Evolutionary conservation across 208 protist species (phyloP), one percentile per base, ranked within the genome.

Genomic region (Leptomonas pyrrhocoris): DNA sequence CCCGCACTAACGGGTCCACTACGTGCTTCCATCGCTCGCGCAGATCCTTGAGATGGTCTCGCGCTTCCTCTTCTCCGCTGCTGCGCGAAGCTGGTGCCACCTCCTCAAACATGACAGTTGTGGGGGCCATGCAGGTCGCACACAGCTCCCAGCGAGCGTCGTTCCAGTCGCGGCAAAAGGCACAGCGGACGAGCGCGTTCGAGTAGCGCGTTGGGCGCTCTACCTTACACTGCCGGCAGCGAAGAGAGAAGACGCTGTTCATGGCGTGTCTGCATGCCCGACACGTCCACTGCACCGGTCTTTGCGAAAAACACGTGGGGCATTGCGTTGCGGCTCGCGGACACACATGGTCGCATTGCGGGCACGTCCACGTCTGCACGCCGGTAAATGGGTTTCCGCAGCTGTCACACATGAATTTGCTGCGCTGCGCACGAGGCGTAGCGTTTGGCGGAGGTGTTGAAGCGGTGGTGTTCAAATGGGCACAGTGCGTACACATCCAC

Each of bases 101-200:
- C 23, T 48, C 36, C 7, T 21, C 21, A 16, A 9, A 34, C 57
- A 51, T 63, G 7, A 46, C 27, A 19, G 46, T 19, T 16, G 82
- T 45, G 13, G 74, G 87, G 51, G 70, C 63, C 79, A 82, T 48
- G 25, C 90, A 95, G 58, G 63, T 80, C 50, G 77, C 69, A 60
- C 91, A 96, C 53, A 96, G 68, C 66, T 96, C 88, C 88, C 88
- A 96, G 18, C 88, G 84, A 19, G 83, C 79, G 65, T 93, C 91
- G 62, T 94, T 93, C 28, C 74, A 83, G 18, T 77, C 74, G 13
- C 53, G 42, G 53, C 91, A 96, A 3, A 34, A 46, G 8, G 46
- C 16, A 70, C 91, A 96, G 30, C 60, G 61, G 40, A 80, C 51
- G 0, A 88, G 58, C 11, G 76, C 74, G 45, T 89, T 79, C 16